Percentiles rank a stretch among this genome's conserved stretches.
These are phyloP conservation scores for Nannizzia gypsea DNA, from an alignment of 2,329 filamentous ascomycete genomes.

Conservation along the genomic window DNA sequence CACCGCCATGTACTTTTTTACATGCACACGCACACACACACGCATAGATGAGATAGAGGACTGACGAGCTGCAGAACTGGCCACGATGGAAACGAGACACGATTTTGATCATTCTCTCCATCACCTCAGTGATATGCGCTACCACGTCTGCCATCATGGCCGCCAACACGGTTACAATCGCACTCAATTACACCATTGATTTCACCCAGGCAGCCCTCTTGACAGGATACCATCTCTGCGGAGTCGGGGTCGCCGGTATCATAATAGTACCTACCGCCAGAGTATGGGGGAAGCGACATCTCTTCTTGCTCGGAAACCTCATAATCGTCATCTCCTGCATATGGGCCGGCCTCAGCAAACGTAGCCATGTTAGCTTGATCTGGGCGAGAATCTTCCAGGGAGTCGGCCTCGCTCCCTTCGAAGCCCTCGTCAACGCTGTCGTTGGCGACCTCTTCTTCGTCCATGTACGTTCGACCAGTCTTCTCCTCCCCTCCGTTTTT, in stretches of 20 bases:
- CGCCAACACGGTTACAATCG: slow-evolving; percentile 71
- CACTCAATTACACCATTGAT: slow-evolving; percentile 50
- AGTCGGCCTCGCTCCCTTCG: slow-evolving; percentile 75
- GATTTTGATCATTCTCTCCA: slow-evolving; percentile 65
- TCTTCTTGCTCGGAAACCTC: slow-evolving; percentile 66
- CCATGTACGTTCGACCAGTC: slow-evolving; percentile 45
- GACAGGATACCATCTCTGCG: slow-evolving; percentile 78
- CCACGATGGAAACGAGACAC: slow-evolving; percentile 73
- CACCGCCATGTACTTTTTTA: neutral
- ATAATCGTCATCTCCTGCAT: slow-evolving; percentile 61
- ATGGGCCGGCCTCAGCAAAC: slow-evolving; percentile 62
- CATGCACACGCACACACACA: neutral
- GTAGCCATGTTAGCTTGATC: slow-evolving; percentile 59
- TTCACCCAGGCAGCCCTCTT: slow-evolving; percentile 71
- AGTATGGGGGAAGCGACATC: slow-evolving; percentile 85
- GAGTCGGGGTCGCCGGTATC: slow-evolving; percentile 67
- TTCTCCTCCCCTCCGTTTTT: neutral
- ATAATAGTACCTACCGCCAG: slow-evolving; percentile 78
- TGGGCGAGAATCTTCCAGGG: slow-evolving; percentile 77
- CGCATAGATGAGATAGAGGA: neutral
- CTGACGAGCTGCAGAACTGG: slow-evolving; percentile 51
- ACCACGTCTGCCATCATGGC: slow-evolving; percentile 77
- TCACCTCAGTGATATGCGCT: slow-evolving; percentile 71
- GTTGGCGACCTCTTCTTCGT: slow-evolving; percentile 88
- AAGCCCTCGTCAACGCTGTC: slow-evolving; percentile 76